Conservation (phyloP, 805 yeast species). For the Maudiozyma turicensis region DNA sequence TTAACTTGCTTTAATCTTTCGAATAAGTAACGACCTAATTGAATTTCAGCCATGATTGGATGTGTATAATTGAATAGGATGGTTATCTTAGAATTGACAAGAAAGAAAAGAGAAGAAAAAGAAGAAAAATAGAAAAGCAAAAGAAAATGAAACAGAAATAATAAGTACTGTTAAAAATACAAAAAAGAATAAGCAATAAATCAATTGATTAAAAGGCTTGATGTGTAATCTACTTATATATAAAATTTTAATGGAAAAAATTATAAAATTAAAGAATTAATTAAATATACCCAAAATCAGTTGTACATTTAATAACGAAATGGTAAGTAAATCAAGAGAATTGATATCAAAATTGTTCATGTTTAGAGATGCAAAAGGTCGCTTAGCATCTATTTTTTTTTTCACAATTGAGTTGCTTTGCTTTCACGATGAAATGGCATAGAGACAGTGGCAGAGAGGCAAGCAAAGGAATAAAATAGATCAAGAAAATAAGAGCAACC, state of each 20-base stretch:
- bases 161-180: neutral
- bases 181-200: neutral
- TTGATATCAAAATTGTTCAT: no score
- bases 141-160: neutral
- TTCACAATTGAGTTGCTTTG: no score
- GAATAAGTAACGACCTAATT: conserved; percentile 1
- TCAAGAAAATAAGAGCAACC: neutral
- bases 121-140: neutral
- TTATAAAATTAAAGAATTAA: neutral
- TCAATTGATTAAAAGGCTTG: neutral
- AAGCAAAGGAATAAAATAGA: neutral
- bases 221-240: neutral
- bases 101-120: neutral
- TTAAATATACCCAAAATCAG: neutral
- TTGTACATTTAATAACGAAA: no score
- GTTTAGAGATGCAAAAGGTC: no score
- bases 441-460: neutral
- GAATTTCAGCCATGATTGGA: conserved; percentile 20
- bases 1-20: conserved; percentile 1
- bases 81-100: neutral
- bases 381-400: no score
- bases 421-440: no score
- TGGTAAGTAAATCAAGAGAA: no score
- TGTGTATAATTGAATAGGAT: conserved; percentile 1
- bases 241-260: neutral